These are phyloP conservation scores for Hypoxylon sp. DNA, from an alignment of 2,329 filamentous ascomycete species.

Conservation along the genomic window DNA sequence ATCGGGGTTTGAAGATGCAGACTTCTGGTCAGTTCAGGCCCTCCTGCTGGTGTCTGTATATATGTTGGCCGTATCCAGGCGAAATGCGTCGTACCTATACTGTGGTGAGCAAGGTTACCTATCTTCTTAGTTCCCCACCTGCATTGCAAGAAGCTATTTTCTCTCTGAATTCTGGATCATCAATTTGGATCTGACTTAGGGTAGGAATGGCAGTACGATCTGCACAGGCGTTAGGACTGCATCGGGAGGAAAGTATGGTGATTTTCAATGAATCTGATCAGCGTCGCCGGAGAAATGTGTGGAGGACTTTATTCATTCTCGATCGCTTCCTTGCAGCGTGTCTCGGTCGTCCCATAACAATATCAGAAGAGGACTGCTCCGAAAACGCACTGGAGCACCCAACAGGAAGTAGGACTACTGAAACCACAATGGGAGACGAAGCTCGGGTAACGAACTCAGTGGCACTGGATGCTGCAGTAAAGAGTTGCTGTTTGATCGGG, in stretches of 20 bases:
- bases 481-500: constrained; percentile 70
- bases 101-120: constrained; percentile 60
- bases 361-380: constrained; percentile 73
- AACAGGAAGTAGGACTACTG: constrained; percentile 23
- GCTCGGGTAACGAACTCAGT: constrained; percentile 50
- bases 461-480: constrained; percentile 67
- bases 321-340: constrained; percentile 74
- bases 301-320: constrained; percentile 74
- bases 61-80: constrained; percentile 71
- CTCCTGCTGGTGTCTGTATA: constrained; percentile 74
- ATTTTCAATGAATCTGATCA: constrained; percentile 64
- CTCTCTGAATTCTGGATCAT: neutral
- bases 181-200: constrained; percentile 26
- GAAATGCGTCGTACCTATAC: constrained; percentile 73
- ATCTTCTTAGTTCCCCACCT: neutral
- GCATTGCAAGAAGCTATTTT: neutral
- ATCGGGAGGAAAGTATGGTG: constrained; percentile 69
- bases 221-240: constrained; percentile 72
- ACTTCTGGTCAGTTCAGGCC: constrained; percentile 75
- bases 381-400: constrained; percentile 57
- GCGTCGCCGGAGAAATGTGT: constrained; percentile 67
- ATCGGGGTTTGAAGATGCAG: constrained; percentile 69
- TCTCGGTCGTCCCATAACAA: constrained; percentile 72
- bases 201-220: constrained; percentile 73
- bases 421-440: constrained; percentile 28